Base-by-base conservation (phyloP, 306 rosid genomes). In the Lathyrus aphaca region DNA sequence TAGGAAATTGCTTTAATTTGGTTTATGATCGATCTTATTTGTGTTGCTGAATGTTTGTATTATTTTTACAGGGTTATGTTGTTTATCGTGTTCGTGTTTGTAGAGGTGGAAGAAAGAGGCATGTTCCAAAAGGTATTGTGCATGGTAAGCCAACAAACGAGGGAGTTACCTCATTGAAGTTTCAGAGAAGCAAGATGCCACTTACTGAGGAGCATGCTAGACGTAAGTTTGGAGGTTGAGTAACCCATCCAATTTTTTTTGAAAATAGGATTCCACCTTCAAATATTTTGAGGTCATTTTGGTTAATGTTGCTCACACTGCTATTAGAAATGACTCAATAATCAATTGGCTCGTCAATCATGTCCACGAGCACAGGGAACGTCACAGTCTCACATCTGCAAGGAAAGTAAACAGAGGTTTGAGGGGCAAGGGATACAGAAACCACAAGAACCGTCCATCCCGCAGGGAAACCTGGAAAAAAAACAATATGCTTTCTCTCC, bases 121-220 rank as follows among this genome's bases (percentile, higher is more conserved):
- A 1, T 23, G 27, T 23, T 23, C 27, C 27, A 1, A 23, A 23
- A 23, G 27, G 27, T 23, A 23, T 23, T 23, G 3, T 23, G 1
- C 3, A 23, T 1, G 27, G 27, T 1, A 23, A 23, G 27, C 27
- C 27, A 23, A 23, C 3, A 23, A 92, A 92, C 75, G 96, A 92
- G 71, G 98, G 98, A 23, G 98, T 92, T 46, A 89, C 98, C 1
- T 96, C 89, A 30, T 81, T 92, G 16, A 92, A 92, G 58, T 92
- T 92, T 59, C 98, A 92, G 69, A 79, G 98, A 0, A 86, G 88
- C 82, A 89, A 89, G 92, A 87, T 95, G 73, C 87, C 96, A 2
- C 96, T 92, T 62, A 96, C 98, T 1, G 98, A 92, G 82, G 98
- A 92, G 76, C 88, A 95, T 17, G 98, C 96, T 29, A 96, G 98